Conservation (phyloP, 2,329 filamentous ascomycete species). For the Trichoderma sp. region DNA sequence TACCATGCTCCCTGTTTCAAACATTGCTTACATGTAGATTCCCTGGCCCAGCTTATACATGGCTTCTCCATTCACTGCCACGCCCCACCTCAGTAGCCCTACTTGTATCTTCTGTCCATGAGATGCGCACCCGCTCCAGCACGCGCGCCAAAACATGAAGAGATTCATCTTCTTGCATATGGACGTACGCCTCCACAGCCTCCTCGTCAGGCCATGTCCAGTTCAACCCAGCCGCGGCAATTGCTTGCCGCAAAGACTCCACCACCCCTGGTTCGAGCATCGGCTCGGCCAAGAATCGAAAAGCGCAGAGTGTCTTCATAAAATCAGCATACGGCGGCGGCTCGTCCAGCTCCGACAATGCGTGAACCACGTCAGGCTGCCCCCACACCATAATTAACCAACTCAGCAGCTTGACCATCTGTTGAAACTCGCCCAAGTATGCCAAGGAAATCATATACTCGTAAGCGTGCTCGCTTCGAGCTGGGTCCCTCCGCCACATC, state of each 20-base stretch:
- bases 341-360: constrained; percentile 39
- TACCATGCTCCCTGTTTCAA: constrained; percentile 3
- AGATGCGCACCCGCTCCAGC: constrained; percentile 27
- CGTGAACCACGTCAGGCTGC: constrained; percentile 36
- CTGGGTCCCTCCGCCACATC: constrained; percentile 36
- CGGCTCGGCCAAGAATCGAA: constrained; percentile 50
- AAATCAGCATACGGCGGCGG: constrained; percentile 38
- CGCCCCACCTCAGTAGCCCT: not conserved
- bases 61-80: not conserved
- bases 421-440: constrained; percentile 58
- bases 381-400: constrained; percentile 60
- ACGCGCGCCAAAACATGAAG: constrained; percentile 30
- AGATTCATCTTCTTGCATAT: constrained; percentile 30
- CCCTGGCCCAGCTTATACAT: not conserved
- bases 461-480: constrained; percentile 47
- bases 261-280: constrained; percentile 39
- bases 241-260: constrained; percentile 32
- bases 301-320: constrained; percentile 46
- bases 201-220: constrained; percentile 44
- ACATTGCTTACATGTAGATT: not conserved
- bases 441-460: constrained; percentile 65
- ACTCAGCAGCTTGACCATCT: constrained; percentile 56
- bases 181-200: constrained; percentile 39
- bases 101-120: not conserved
- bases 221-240: constrained; percentile 30